Percentiles rank a stretch among this genome's conserved stretches.
Conservation (phyloP, 495 filamentous ascomycete species). For the Parachaetomium inaequale region DNA sequence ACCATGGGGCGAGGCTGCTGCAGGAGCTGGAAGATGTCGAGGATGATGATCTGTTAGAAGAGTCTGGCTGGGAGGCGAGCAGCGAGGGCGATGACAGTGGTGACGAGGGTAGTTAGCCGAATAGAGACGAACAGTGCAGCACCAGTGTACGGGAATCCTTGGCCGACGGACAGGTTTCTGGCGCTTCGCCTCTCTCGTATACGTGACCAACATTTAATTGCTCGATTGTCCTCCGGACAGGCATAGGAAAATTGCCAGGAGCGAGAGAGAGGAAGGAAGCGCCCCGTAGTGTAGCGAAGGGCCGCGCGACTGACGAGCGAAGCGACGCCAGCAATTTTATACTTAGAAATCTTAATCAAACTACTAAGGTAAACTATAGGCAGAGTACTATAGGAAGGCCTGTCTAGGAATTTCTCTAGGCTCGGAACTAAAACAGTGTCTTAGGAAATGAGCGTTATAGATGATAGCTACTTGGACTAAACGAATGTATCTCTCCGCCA, state of each 20-base stretch:
- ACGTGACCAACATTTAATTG: neutral
- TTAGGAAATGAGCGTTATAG: too few species aligned
- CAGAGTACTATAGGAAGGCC: too few species aligned
- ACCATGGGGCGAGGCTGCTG: neutral
- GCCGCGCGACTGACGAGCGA: constrained; percentile 11
- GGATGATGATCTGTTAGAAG: neutral
- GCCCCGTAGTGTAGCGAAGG: constrained; percentile 12
- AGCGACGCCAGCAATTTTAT: constrained; percentile 12
- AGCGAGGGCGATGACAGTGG: neutral
- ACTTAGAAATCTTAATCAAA: too few species aligned
- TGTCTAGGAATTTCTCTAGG: too few species aligned
- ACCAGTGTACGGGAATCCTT: neutral
- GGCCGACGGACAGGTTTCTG: constrained; percentile 8
- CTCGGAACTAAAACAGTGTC: too few species aligned
- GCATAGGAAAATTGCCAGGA: constrained; percentile 10
- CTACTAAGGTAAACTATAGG: too few species aligned
- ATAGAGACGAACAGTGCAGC: neutral
- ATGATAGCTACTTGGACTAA: neutral
- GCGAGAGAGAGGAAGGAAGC: constrained; percentile 12
- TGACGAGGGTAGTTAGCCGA: neutral
- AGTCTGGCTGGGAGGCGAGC: neutral
- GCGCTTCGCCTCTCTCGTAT: constrained; percentile 9
- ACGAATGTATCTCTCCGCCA: neutral
- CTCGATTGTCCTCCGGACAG: constrained; percentile 10
- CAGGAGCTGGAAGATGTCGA: neutral